phyloP scores from a whole-genome alignment of 306 rosid species.

The Calophaca sinica region DNA sequence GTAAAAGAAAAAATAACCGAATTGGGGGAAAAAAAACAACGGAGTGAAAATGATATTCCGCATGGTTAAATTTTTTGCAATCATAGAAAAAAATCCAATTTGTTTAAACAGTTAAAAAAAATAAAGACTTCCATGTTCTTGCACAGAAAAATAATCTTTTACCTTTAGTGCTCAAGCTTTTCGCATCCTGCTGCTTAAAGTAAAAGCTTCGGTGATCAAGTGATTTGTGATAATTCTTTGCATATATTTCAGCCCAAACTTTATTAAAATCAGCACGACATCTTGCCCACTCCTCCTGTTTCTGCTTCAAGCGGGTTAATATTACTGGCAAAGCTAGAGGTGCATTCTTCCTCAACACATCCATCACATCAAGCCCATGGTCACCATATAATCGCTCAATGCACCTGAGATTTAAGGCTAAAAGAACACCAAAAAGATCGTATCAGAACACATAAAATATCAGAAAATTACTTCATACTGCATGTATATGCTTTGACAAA shows the following conservation, averaged over 20 bases:
- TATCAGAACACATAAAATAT: constrained; percentile 47
- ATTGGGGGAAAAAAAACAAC: constrained; percentile 3
- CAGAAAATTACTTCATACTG: constrained; percentile 28
- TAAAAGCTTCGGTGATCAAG: constrained; percentile 99
- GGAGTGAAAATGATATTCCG: neutral
- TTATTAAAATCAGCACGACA: constrained; percentile 87
- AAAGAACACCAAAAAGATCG: constrained; percentile 31
- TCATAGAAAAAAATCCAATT: constrained; percentile 3
- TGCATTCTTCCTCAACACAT: constrained; percentile 85
- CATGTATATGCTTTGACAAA: constrained; percentile 31
- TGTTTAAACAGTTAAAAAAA: constrained; percentile 6
- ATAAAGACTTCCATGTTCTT: constrained; percentile 28
- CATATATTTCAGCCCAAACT: constrained; percentile 95
- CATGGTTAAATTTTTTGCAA: neutral
- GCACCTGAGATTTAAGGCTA: constrained; percentile 90
- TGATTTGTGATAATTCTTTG: constrained; percentile 94
- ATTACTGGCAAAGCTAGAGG: constrained; percentile 87
- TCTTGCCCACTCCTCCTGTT: constrained; percentile 97
- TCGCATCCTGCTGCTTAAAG: constrained; percentile 96
- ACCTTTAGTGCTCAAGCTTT: constrained; percentile 97
- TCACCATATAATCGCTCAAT: constrained; percentile 96
- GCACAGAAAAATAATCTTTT: constrained; percentile 32
- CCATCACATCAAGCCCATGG: constrained; percentile 99
- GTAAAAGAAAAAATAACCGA: constrained; percentile 7
- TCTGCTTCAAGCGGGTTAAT: constrained; percentile 92